A percentile compares a stretch with the other conserved stretches of the same genome.
Conservation (phyloP, 2,329 filamentous ascomycete genomes). For the Arthrobotrys sphaeroides region DNA sequence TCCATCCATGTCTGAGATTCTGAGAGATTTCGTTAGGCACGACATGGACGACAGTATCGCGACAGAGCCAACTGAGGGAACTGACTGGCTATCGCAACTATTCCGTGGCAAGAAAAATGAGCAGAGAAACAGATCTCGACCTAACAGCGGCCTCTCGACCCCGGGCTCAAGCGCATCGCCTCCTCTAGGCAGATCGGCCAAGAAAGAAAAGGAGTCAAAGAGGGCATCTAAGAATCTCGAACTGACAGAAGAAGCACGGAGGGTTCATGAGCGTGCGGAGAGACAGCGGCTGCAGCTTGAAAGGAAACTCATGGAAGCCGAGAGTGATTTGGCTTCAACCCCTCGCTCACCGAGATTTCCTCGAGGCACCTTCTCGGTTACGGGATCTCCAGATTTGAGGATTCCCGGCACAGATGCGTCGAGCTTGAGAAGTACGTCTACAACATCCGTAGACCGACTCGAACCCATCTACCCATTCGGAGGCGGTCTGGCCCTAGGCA, state of each 20-base stretch:
- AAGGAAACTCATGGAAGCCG: conserved; percentile 45
- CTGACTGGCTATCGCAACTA: conserved; percentile 48
- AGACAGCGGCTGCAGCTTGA: conserved; percentile 44
- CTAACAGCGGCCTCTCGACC: conserved; percentile 1
- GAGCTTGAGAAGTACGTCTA: conserved; percentile 42
- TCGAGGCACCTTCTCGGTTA: conserved; percentile 39
- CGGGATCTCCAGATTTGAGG: conserved; percentile 43
- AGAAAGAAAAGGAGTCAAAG: conserved; percentile 26
- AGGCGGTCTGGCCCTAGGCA: conserved; percentile 13
- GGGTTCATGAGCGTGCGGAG: conserved; percentile 50
- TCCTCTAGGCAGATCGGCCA: conserved; percentile 15
- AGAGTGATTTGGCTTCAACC: conserved; percentile 32
- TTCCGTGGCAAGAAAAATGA: conserved; percentile 50
- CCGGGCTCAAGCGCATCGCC: conserved; percentile 25
- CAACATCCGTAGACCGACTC: conserved; percentile 40
- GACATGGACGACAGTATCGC: conserved; percentile 9
- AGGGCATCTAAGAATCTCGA: conserved; percentile 25
- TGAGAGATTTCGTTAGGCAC: conserved; percentile 37
- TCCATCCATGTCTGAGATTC: conserved; percentile 52
- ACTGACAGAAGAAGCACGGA: conserved; percentile 32
- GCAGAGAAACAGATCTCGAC: conserved; percentile 13
- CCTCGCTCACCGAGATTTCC: conserved; percentile 45
- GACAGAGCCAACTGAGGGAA: conserved; percentile 13
- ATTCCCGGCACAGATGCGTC: conserved; percentile 20
- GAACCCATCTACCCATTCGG: conserved; percentile 28